Conservation (phyloP, 345 rosid species). For the Cardamine occulta region DNA sequence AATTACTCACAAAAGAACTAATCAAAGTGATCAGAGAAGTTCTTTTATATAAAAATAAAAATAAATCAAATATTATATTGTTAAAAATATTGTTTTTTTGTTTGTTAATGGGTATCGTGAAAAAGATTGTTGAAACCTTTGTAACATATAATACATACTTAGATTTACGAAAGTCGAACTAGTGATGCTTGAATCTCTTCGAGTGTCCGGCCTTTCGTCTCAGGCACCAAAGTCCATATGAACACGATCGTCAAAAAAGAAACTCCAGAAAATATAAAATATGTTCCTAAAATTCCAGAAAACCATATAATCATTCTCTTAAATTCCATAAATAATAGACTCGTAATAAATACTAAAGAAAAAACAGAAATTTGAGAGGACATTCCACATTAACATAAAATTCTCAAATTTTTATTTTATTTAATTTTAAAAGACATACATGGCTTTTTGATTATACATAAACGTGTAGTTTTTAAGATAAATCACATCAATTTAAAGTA, state of each 20-base stretch:
- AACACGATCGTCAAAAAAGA: conserved; percentile 41
- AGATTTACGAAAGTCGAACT: not conserved
- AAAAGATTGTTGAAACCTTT: not conserved
- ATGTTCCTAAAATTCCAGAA: conserved; percentile 42
- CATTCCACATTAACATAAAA: not conserved
- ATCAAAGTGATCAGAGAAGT: not conserved
- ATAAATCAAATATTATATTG: not conserved
- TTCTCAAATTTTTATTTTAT: not conserved
- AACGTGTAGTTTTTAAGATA: not conserved
- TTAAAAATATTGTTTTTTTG: no score
- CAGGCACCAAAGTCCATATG: conserved; percentile 50
- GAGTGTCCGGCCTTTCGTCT: conserved; percentile 57
- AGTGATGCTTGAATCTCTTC: conserved; percentile 61
- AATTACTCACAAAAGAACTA: not conserved
- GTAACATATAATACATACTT: not conserved
- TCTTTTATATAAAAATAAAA: not conserved
- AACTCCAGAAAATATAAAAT: conserved; percentile 47
- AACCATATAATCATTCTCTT: not conserved
- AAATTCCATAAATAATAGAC: not conserved
- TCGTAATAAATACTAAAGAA: not conserved
- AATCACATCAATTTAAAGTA: no score
- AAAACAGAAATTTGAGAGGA: not conserved
- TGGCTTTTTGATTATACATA: not conserved
- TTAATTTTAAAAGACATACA: not conserved
- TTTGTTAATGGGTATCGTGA: no score